A percentile compares a stretch with the other conserved stretches of the same genome.
Evolutionary conservation across 2,329 filamentous ascomycete species (phyloP).

Genomic region (Exophiala mesophila): DNA sequence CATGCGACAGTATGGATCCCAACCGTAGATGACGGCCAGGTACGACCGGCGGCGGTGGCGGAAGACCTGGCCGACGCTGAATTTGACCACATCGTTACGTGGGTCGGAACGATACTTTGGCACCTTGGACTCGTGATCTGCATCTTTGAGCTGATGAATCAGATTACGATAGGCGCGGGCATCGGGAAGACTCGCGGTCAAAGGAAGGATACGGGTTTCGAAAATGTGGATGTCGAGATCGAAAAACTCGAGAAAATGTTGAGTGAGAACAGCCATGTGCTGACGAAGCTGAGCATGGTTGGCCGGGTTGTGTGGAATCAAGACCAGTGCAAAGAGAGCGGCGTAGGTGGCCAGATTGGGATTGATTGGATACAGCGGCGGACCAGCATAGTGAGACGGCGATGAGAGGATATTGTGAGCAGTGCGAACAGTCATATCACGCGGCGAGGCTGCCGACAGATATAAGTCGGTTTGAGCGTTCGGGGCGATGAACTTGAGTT

Average conservation of each 20-base stretch:
- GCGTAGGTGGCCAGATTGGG: conserved; percentile 63
- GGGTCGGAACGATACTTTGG: conserved; percentile 26
- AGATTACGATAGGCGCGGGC: conserved; percentile 45
- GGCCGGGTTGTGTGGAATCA: conserved; percentile 46
- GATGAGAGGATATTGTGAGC: conserved; percentile 77
- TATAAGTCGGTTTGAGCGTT: conserved; percentile 44
- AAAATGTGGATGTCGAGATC: conserved; percentile 69
- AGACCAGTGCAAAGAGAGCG: conserved; percentile 64
- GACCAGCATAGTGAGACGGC: conserved; percentile 49
- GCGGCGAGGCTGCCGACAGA: conserved; percentile 59
- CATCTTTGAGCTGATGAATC: conserved; percentile 51
- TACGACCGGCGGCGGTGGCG: conserved; percentile 75
- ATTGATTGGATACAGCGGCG: conserved; percentile 44
- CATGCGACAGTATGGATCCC: conserved; percentile 61
- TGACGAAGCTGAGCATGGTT: conserved; percentile 52
- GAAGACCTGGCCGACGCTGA: conserved; percentile 77
- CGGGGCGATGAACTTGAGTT: conserved; percentile 51
- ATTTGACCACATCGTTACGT: conserved; percentile 47
- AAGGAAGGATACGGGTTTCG: conserved; percentile 61
- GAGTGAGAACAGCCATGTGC: conserved; percentile 60
- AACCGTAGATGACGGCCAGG: conserved; percentile 79
- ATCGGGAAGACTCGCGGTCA: conserved; percentile 50
- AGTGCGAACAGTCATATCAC: conserved; percentile 68
- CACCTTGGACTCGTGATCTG: conserved; percentile 44
- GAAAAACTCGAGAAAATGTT: conserved; percentile 60